Base-by-base conservation (phyloP, 768 basidiomycete species). In the Tulasnella sp. region DNA sequence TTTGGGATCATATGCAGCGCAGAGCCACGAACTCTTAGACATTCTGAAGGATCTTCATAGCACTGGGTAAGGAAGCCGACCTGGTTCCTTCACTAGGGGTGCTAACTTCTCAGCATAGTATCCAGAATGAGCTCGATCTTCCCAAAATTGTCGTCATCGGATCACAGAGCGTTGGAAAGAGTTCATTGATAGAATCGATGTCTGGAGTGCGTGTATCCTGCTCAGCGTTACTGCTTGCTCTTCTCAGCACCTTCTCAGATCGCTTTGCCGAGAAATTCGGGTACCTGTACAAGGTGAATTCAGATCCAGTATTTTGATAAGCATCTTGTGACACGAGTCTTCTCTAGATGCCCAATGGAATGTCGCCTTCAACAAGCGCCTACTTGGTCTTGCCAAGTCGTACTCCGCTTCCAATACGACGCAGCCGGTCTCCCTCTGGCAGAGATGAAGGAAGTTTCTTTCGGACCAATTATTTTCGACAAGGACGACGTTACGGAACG, bases 111-210 rank as follows among this genome's bases (percentile, higher is more conserved):
- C 19, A 64, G 31, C 2, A 37, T 49, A 74, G 73, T 6, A 42
- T 74, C 1, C 73, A 74, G 58, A 74, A 74, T 12, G 90, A 93
- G 73, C 88, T 93, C 14, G 90, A 92, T 79, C 83, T 93, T 0
- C 92, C 92, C 0, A 87, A 88, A 78, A 91, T 93, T 39, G 89
- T 88, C 0, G 92, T 92, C 58, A 87, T 91, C 19, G 91, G 92
- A 1, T 86, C 85, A 0, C 92, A 93, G 78, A 91, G 89, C 58
- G 90, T 90, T 0, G 92, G 92, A 0, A 93, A 93, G 79, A 91
- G 91, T 0, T 93, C 91, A 0, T 85, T 93, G 7, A 92, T 93
- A 14, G 91, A 93, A 78, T 87, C 90, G 0, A 92, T 93, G 54
- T 91, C 91, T 0, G 74, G 79, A 1, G 78, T 79, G 64, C 39